These are phyloP conservation scores for Canavalia gladiata DNA, from an alignment of 306 rosid species.

Conservation along the genomic window DNA sequence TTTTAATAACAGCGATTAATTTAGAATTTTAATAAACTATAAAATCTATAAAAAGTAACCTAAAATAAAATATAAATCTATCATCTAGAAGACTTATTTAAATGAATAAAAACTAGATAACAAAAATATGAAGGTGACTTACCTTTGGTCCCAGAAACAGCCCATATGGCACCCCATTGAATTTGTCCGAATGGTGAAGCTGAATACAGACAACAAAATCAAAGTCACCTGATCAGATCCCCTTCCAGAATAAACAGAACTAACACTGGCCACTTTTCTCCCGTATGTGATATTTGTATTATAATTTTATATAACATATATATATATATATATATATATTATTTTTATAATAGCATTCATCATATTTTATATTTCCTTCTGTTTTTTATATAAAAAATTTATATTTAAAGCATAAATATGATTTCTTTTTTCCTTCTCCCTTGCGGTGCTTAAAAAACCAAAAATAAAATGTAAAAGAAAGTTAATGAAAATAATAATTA, in stretches of 20 bases:
- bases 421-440: neutral
- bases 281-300: too few species aligned
- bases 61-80: neutral
- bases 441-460: neutral
- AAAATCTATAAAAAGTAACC: too few species aligned
- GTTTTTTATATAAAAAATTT: too few species aligned
- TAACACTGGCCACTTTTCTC: neutral
- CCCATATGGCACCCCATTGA: slow-evolving; percentile 94
- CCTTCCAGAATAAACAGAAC: neutral
- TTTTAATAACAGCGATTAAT: neutral
- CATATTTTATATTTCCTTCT: too few species aligned
- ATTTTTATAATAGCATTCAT: too few species aligned
- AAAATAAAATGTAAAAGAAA: neutral
- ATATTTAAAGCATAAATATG: too few species aligned
- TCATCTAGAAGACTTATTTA: neutral
- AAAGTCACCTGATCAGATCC: slow-evolving; percentile 34
- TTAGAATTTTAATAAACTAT: neutral
- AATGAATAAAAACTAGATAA: neutral
- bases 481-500: slow-evolving; percentile 34
- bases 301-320: too few species aligned
- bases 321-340: too few species aligned
- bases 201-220: slow-evolving; percentile 56
- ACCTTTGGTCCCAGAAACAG: slow-evolving; percentile 95
- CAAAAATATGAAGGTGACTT: slow-evolving; percentile 15
- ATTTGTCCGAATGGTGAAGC: slow-evolving; percentile 96